Conservation (phyloP, 108 stramenopile species). For the Cafeteria roenbergensis region DNA sequence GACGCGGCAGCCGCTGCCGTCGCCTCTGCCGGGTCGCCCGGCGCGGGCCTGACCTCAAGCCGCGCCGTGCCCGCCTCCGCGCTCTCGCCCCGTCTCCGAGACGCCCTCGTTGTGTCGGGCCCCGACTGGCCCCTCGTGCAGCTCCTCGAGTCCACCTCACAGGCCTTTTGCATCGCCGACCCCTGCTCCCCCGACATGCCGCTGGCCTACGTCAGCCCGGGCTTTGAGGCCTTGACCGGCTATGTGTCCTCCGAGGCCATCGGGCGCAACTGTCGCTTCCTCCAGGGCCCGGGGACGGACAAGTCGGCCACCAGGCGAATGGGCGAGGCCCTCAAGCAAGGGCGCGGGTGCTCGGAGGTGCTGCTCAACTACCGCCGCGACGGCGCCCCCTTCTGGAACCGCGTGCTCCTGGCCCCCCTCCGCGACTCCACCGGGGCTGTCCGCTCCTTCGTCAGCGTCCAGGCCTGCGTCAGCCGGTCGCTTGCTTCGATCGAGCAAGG, state of each 20-base stretch:
- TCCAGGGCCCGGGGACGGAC: slow-evolving; percentile 88
- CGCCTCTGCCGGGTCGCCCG: no score
- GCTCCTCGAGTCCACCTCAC: not conserved
- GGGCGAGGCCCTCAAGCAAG: slow-evolving; percentile 62
- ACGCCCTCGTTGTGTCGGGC: not conserved
- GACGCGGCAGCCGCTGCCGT: no score
- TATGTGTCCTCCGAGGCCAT: slow-evolving; percentile 68
- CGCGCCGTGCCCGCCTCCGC: not conserved
- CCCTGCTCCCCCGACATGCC: slow-evolving; percentile 93
- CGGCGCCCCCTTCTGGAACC: slow-evolving; percentile 92
- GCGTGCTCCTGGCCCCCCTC: slow-evolving; percentile 85
- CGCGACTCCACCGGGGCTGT: slow-evolving; percentile 79
- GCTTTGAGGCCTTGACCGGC: slow-evolving; percentile 66
- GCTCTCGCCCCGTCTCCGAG: no score
- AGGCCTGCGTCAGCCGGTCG: no score
- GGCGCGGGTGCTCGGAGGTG: slow-evolving; percentile 43
- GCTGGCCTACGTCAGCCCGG: slow-evolving; percentile 70
- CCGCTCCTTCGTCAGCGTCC: slow-evolving; percentile 88
- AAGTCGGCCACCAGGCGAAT: slow-evolving; percentile 66
- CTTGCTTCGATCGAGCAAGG: no score
- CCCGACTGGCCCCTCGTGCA: not conserved
- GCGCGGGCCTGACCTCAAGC: no score
- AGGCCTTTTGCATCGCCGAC: slow-evolving; percentile 66
- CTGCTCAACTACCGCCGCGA: slow-evolving; percentile 80
- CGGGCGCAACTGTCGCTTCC: slow-evolving; percentile 87